These are phyloP conservation scores for Flaveria bidentis DNA, from an alignment of 129 eudicot genomes.

Conservation along the genomic window DNA sequence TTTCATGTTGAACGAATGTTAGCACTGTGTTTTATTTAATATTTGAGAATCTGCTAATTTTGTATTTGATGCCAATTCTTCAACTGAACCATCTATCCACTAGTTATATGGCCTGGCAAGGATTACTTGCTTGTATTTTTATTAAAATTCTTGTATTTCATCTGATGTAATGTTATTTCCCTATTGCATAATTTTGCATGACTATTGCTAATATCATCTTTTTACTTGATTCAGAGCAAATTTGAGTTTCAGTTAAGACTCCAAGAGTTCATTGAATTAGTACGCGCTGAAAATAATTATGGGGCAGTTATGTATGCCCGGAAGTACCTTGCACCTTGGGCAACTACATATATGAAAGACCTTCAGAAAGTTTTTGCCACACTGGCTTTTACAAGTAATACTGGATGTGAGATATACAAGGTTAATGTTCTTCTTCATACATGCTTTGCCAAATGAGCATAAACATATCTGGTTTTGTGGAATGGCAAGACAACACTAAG, in stretches of 20 bases:
- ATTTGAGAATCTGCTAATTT: conserved; percentile 3
- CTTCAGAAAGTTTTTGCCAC: conserved; percentile 92
- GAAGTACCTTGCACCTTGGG: conserved; percentile 92
- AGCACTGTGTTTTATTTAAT: too few species aligned
- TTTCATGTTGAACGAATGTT: not conserved
- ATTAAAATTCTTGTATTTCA: not conserved
- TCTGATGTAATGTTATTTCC: not conserved
- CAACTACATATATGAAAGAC: conserved; percentile 87
- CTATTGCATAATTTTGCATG: not conserved
- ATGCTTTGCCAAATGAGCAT: conserved; percentile 3
- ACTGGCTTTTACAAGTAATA: conserved; percentile 82
- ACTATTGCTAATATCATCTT: conserved; percentile 23
- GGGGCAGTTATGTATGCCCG: conserved; percentile 86
- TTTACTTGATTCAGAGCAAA: conserved; percentile 65
- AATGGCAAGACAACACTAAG: not conserved
- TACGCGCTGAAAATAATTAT: conserved; percentile 65
- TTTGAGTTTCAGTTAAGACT: conserved; percentile 95
- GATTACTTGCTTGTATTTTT: not conserved
- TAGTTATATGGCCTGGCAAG: not conserved
- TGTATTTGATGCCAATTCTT: conserved; percentile 8
- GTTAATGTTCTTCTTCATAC: conserved; percentile 38
- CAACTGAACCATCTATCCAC: not conserved
- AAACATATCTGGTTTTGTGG: conserved; percentile 21
- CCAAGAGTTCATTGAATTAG: conserved; percentile 95
- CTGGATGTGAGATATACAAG: conserved; percentile 91